Base-by-base conservation (phyloP, 2,329 filamentous ascomycete species). In the Scopulariopsis brevicaulis region DNA sequence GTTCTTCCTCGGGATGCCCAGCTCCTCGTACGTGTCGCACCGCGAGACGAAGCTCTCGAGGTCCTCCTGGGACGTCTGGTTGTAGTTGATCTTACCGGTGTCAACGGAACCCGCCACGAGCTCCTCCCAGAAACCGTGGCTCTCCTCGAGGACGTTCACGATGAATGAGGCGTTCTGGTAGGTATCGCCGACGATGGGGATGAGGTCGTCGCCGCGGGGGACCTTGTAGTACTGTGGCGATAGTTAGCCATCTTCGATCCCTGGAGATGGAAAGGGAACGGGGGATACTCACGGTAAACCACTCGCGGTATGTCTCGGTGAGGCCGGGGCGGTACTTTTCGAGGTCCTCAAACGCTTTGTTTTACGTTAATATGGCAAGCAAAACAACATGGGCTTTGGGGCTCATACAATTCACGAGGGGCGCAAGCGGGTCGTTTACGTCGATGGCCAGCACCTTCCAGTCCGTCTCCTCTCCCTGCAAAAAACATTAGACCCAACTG, bases 401-500 rank as follows among this genome's bases (percentile, higher is more conserved):
- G n/a, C 6, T 61, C 68, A 60, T 62, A 73, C 72, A 65, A 51
- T 70, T 62, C 2, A 74, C 65, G 0, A 68, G 53, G 1, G 62
- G 57, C 2, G 72, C 68, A n/a, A 74, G 63, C 1, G 72, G 69
- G 32, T 74, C 73, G 1, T 68, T 67, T 20, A 71, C 60, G 25
- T 74, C 72, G 20, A 74, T 70, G 7, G 59, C 68, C 35, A 74
- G 67, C 52, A 73, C 65, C 54, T 74, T 74, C 72, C 71, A 74
- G 60, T 74, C 72, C 18, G 70, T 71, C 15, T 68, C 69, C 60
- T 63, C 68, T 48, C 57, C 70, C 70, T 70, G 22, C 0, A 34
- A 0, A 56, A 48, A 35, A 18, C 35, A 15, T 46, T 63, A 18
- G 61, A 57, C 24, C 14, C 28, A n/a, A 62, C 0, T 2, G 1